Evolutionary conservation across 805 yeast species (phyloP), one percentile per base, ranked within the genome.

Genomic region (Suhomyces prunicola): DNA sequence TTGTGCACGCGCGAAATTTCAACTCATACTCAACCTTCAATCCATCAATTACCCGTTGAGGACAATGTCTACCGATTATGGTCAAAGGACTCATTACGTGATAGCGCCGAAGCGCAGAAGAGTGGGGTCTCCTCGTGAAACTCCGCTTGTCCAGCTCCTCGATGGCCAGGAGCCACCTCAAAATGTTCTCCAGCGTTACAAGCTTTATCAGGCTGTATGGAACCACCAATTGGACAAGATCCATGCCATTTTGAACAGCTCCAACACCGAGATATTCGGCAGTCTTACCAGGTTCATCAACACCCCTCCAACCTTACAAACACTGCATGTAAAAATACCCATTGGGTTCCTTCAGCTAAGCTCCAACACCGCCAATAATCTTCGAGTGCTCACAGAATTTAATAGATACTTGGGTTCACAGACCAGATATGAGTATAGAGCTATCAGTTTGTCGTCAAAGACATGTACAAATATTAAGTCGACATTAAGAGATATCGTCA

Each of bases 311-410:
- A 27, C 3, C 12, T 8, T 8, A 27, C 5, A 27, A 27, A 27
- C 29, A 27, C 29, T 9, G 29, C 29, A 27, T 27, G 29, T 27
- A 2, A 27, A 27, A 4, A 2, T 73, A 6, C 66, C 67, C 9
- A 61, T 66, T 8, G 78, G 73, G 2, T 72, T 68, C 50, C 60
- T 75, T 17, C 72, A 65, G 54, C 58, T 75, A 48, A 69, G 74
- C 27, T 67, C 78, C 13, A 74, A 75, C 56, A 70, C 70, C 9
- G 77, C 78, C 35, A 74, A 74, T 55, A 75, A 74, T 57, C 57
- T 65, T 42, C 61, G 78, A 23, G 69, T 73, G 10, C 57, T 75
- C 24, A 62, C 70, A n/a, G 77, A 73, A 45, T 69, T 74, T 50
- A 61, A 65, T 22, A 40, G 52, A 12, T 61, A 60, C 48, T 51